Evolutionary conservation across 768 basidiomycete species (phyloP).

Genomic region (Calocybe gangraenosa): DNA sequence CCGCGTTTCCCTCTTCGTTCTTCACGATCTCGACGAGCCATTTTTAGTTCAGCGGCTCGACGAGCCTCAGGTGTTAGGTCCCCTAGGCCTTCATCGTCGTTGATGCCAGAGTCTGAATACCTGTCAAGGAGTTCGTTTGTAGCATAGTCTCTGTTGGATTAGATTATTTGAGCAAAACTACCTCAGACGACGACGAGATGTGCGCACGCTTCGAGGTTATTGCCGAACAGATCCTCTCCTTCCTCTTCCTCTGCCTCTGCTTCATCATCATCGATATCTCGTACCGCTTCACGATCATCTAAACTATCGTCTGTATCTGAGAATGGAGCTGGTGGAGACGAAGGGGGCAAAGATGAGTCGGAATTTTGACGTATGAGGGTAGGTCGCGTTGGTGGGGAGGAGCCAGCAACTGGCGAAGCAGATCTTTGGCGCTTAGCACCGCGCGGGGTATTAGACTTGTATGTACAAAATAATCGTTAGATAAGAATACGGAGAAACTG

Average conservation of each 20-base stretch:
- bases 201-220: slow-evolving; percentile 68
- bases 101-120: slow-evolving; percentile 84
- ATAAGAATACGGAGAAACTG: slow-evolving; percentile 23
- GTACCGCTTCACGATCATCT: slow-evolving; percentile 65
- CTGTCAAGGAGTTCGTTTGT: slow-evolving; percentile 76
- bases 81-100: slow-evolving; percentile 73
- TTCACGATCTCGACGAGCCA: slow-evolving; percentile 83
- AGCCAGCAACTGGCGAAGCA: slow-evolving; percentile 46
- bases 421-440: slow-evolving; percentile 63
- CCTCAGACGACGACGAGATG: slow-evolving; percentile 4
- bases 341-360: slow-evolving; percentile 78
- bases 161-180: slow-evolving; percentile 11
- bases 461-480: background rate
- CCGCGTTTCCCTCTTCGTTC: slow-evolving; percentile 66
- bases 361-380: slow-evolving; percentile 51
- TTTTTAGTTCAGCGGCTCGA: slow-evolving; percentile 79
- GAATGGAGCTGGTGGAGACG: slow-evolving; percentile 79
- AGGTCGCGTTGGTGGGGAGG: slow-evolving; percentile 40
- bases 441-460: slow-evolving; percentile 30
- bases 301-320: slow-evolving; percentile 83
- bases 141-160: slow-evolving; percentile 69
- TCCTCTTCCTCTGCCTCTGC: slow-evolving; percentile 70
- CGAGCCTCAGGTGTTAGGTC: slow-evolving; percentile 67
- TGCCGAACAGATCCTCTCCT: slow-evolving; percentile 90
- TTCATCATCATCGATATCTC: slow-evolving; percentile 49